Percentiles rank a stretch among this genome's conserved stretches.
Evolutionary conservation across 768 basidiomycete genomes (phyloP).

Genomic region (Xerocomus potaroensis): DNA sequence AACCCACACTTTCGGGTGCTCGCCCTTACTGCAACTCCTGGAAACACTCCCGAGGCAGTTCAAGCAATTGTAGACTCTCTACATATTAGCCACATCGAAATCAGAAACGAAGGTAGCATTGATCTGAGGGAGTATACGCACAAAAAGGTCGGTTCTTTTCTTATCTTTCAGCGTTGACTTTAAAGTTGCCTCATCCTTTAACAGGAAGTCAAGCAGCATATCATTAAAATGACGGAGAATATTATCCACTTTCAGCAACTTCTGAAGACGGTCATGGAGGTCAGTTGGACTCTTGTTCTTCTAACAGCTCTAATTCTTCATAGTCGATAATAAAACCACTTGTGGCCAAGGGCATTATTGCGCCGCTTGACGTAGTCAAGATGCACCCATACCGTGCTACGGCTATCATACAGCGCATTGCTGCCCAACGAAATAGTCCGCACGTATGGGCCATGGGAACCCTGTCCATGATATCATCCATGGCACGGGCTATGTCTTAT

Average conservation of each 20-base stretch:
- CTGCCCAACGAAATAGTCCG: slow-evolving; percentile 31
- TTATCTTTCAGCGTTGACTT: neutral
- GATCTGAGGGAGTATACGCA: slow-evolving; percentile 86
- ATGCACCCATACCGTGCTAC: slow-evolving; percentile 66
- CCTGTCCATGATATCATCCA: slow-evolving; percentile 47
- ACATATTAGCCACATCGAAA: slow-evolving; percentile 93
- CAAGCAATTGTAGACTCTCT: slow-evolving; percentile 88
- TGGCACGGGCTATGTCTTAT: slow-evolving; percentile 86
- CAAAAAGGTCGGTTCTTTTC: slow-evolving; percentile 64
- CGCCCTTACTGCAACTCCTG: slow-evolving; percentile 95
- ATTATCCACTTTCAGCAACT: slow-evolving; percentile 63
- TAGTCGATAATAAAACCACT: slow-evolving; percentile 37
- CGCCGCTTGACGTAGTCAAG: slow-evolving; percentile 50
- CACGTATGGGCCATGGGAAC: slow-evolving; percentile 46
- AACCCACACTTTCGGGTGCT: slow-evolving; percentile 92
- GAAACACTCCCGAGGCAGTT: slow-evolving; percentile 78
- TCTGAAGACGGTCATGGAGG: slow-evolving; percentile 71
- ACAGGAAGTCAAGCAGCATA: slow-evolving; percentile 72
- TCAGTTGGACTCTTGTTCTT: slow-evolving; percentile 30
- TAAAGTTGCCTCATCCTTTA: neutral
- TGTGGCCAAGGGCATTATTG: slow-evolving; percentile 39
- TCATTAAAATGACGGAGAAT: slow-evolving; percentile 68
- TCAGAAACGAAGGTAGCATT: slow-evolving; percentile 85
- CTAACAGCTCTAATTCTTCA: slow-evolving; percentile 3
- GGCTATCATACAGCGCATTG: slow-evolving; percentile 37